These are phyloP conservation scores for Cyberlindnera sargentensis DNA, from an alignment of 805 yeast genomes.

Conservation along the genomic window DNA sequence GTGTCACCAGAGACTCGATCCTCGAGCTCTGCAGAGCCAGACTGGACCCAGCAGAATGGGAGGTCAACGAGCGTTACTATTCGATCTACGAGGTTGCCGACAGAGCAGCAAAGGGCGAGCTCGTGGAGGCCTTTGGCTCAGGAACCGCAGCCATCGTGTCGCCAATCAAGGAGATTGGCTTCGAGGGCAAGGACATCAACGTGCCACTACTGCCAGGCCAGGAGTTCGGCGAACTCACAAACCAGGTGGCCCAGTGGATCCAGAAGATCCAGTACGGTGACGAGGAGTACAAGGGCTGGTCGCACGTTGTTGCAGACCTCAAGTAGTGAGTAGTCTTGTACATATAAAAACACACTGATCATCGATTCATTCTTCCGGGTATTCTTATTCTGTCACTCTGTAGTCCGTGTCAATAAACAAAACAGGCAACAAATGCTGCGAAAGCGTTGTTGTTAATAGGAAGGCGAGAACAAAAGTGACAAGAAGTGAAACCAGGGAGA, in stretches of 20 bases:
- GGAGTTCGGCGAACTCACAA: constrained; percentile 72
- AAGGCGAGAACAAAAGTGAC: no score
- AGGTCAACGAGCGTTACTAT: constrained; percentile 72
- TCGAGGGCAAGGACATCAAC: constrained; percentile 59
- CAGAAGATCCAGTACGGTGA: constrained; percentile 86
- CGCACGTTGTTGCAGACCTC: constrained; percentile 28
- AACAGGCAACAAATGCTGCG: no score
- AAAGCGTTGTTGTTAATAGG: no score
- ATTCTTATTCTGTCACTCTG: no score
- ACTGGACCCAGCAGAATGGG: constrained; percentile 75
- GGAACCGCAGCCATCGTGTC: constrained; percentile 98
- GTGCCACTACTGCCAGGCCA: constrained; percentile 81
- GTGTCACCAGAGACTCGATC: constrained; percentile 92
- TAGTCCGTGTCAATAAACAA: no score
- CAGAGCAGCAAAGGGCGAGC: constrained; percentile 70
- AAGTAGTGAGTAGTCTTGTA: constrained; percentile 1
- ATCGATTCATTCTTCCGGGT: no score
- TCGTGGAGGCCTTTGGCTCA: constrained; percentile 92
- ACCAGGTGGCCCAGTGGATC: constrained; percentile 77
- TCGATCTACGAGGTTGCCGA: constrained; percentile 76
- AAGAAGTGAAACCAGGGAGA: no score
- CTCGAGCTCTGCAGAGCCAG: constrained; percentile 69
- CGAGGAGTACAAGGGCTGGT: constrained; percentile 54
- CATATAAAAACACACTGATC: no score
- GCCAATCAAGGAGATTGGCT: constrained; percentile 85